Base-by-base conservation (phyloP, 495 filamentous ascomycete species). In the Talaromyces ruber region DNA sequence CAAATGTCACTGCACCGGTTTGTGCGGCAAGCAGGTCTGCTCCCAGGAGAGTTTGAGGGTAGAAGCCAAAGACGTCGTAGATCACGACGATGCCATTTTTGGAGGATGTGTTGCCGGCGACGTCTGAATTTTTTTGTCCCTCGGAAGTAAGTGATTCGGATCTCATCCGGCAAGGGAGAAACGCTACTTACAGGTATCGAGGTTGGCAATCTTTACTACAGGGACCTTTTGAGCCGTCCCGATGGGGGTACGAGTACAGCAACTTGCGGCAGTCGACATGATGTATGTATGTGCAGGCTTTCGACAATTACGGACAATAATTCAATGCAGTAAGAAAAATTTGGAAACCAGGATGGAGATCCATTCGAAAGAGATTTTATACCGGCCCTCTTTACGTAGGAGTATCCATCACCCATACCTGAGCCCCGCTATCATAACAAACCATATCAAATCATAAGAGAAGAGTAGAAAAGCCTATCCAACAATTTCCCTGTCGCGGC, bases 111-210 rank as follows among this genome's bases (percentile, higher is more conserved):
- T 73, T 67, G 22, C 79, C 81, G 0, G 78, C 79, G 18, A 76
- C 66, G 59, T 84, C 80, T 83, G 56, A n/a, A 28, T 39, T 32
- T 30, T 26, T n/a, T n/a, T n/a, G n/a, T n/a, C n/a, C n/a, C 2
- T 14, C n/a, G 32, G 53, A 14, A 28, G 52, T 47, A 60, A 21
- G 25, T 28, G 16, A 16, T 25, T 58, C 57, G 61, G 12, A 28
- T 2, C 12, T 59, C 28, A 34, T 26, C 4, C 37, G 21, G 2
- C 24, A n/a, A 54, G 30, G 61, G 24, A 24, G 57, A 51, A 39
- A 30, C 37, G 9, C 51, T 54, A 71, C 76, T 64, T 66, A 89
- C 87, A 93, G 22, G 88, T 90, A 62, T 88, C 88, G 39, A 89
- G 69, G 22, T 84, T 87, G 16, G 79, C 85, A 62, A 89, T 71